Evolutionary conservation across 2,329 filamentous ascomycete genomes (phyloP).

Genomic region (Ophiostoma quercus): DNA sequence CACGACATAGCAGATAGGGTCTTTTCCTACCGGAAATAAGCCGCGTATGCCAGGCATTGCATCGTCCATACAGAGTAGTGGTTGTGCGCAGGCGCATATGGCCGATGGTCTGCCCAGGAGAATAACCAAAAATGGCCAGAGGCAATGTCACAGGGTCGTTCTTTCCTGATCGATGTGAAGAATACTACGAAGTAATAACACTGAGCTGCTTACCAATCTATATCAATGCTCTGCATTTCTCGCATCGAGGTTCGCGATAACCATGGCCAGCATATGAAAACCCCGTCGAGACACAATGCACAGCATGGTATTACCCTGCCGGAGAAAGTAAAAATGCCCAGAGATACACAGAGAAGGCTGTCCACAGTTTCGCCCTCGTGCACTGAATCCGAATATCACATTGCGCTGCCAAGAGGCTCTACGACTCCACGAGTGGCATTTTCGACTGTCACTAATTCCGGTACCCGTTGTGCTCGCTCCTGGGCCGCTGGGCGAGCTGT

Average conservation of each 20-base stretch:
- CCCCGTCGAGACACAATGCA: neutral
- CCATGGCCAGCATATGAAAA: neutral
- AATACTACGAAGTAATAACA: neutral
- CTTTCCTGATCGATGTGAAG: neutral
- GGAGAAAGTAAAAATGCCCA: neutral
- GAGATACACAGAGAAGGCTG: neutral
- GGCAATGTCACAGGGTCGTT: neutral
- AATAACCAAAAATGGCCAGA: neutral
- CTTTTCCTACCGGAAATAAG: constrained; percentile 21
- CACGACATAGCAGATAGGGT: constrained; percentile 2
- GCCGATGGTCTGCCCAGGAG: neutral
- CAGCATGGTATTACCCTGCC: neutral
- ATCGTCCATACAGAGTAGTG: neutral
- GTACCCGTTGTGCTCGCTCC: neutral
- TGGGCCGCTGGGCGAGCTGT: neutral
- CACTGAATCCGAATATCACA: neutral
- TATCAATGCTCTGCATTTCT: neutral
- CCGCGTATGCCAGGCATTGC: neutral
- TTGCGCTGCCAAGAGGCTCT: neutral
- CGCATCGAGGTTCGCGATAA: neutral
- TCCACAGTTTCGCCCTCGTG: neutral
- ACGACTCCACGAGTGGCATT: neutral
- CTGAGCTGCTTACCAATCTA: neutral
- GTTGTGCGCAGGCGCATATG: neutral
- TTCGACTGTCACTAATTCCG: neutral